Base-by-base conservation (phyloP, 768 basidiomycete genomes). In the Cystobasidium ongulense region DNA sequence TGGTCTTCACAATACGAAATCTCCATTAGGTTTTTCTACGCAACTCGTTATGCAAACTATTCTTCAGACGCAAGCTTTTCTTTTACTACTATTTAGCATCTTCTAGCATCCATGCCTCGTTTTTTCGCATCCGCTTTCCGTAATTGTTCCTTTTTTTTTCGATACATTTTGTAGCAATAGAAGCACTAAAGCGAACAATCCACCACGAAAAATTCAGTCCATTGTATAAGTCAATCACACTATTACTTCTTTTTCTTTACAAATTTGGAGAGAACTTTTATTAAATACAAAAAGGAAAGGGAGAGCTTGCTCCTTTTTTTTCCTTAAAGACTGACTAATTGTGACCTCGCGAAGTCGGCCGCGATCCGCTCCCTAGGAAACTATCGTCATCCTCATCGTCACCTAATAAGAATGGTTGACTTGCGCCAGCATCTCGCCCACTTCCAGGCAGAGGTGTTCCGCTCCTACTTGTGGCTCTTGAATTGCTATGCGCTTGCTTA, bases 371-470 rank as follows among this genome's bases (percentile, higher is more conserved):
- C 21, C 59, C 52, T 21, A 71, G 43, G n/a, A 64, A 64, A 35
- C 41, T 46, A 59, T 71, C 68, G 13, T 71, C 68, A n/a, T 71
- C 68, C 23, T 61, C 54, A 52, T 71, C 68, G 5, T 57, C 68
- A 17, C 18, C 68, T 18, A 71, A n/a, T 13, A 71, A 41, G 68
- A 71, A 71, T 25, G 68, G 53, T 35, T 71, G 68, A 13, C 46
- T 52, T 5, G 21, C 65, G 4, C 43, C 27, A 23, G 65, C 38
- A 46, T 52, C 29, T 17, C 38, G 52, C 18, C 65, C 46, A n/a
- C 43, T 18, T 25, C 43, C 65, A 1, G 13, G 43, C 23, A 23
- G 17, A 59, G 68, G 53, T 7, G 68, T 71, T 25, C 33, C 54
- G n/a, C 36, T 36, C 11, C 53, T n/a, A n/a, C 68, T 71, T 17